Base-by-base conservation (phyloP, 208 protist genomes). In the Leishmania gerbilli region DNA sequence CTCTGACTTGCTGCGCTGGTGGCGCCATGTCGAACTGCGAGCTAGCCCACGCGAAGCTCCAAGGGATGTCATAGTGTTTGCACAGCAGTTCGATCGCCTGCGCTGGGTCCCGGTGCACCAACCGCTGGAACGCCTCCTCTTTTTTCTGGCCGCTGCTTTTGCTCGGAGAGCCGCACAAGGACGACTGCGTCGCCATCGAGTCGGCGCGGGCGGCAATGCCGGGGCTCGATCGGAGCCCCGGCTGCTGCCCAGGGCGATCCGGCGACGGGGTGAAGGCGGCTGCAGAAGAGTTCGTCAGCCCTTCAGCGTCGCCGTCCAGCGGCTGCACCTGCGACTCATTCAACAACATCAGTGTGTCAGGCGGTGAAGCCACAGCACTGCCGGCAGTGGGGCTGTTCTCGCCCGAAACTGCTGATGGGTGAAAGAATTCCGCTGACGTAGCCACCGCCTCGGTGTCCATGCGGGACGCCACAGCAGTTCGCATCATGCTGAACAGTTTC, bases 401-500 rank as follows among this genome's bases (percentile, higher is more conserved):
- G 64, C 68, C 53, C 58, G 64, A 51, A 31, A 40, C 45, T 37
- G 77, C 27, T 68, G 77, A 4, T 65, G 76, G 53, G 71, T 68
- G 58, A 64, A 74, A 71, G n/a, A 71, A 72, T 13, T 55, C 37
- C 11, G 42, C 21, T 51, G 76, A 51, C 21, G n/a, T 31, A 2
- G 45, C 37, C 45, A 47, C 56, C 62, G 76, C 69, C 60, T 79
- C 74, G 15, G 13, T 69, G 47, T 80, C 76, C 79, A 82, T 76
- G 45, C 74, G 81, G 56, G 79, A 55, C 58, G 76, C 83, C 56
- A 89, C 84, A 55, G 74, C 60, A 13, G 81, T 84, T n/a, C 88
- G 76, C 58, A 96, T 81, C 84, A 96, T 89, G 34, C 81, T 83
- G 62, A 90, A 84, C 55, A 96, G 90, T 76, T 92, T 89, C 74